A percentile compares a stretch with the other conserved stretches of the same genome.
These are phyloP conservation scores for Hypoxylon sp. DNA, from an alignment of 2,329 filamentous ascomycete genomes.

Conservation along the genomic window DNA sequence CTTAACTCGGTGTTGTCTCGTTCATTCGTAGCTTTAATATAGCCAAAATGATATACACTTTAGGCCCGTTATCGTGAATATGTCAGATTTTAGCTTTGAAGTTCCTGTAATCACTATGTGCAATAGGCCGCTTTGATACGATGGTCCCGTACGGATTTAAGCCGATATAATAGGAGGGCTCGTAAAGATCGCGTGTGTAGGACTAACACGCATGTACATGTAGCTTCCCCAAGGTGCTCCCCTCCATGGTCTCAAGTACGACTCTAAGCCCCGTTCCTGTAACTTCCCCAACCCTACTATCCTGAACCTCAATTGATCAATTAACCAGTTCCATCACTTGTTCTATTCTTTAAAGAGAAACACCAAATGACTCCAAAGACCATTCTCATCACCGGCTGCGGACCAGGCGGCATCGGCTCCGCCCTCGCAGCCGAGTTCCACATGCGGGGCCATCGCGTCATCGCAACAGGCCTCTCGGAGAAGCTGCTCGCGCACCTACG, in stretches of 20 bases:
- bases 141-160: background rate
- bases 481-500: constrained; percentile 34
- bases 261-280: background rate
- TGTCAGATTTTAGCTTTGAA: background rate
- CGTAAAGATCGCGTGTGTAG: background rate
- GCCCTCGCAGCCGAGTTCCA: constrained; percentile 49
- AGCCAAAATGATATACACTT: background rate
- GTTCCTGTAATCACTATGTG: background rate
- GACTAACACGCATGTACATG: too few relatives aligned
- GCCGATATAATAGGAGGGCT: background rate
- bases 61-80: too few relatives aligned
- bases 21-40: background rate
- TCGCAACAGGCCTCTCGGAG: constrained; percentile 48
- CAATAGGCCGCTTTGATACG: background rate
- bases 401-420: constrained; percentile 45
- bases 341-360: background rate
- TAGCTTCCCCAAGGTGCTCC: too few relatives aligned
- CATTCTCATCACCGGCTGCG: constrained; percentile 50
- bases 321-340: background rate
- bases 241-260: background rate
- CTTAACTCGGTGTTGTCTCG: background rate
- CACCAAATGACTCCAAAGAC: constrained; percentile 43
- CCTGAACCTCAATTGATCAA: background rate
- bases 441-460: constrained; percentile 49
- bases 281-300: background rate